These are phyloP conservation scores for Scedosporium minutisporum DNA, from an alignment of 2,329 filamentous ascomycete genomes.

Conservation along the genomic window DNA sequence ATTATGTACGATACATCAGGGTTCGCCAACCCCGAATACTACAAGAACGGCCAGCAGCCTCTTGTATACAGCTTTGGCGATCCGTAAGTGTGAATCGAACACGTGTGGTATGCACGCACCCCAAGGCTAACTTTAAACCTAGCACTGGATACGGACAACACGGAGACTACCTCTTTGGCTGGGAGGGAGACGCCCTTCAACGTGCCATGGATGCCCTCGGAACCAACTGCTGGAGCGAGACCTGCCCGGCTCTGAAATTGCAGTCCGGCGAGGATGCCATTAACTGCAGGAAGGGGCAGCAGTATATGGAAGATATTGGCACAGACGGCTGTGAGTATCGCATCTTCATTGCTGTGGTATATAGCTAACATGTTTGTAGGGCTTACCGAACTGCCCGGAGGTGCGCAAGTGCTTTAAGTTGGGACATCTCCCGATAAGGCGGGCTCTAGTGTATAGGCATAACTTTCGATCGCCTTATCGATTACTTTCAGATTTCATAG, in stretches of 20 bases:
- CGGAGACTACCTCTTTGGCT: constrained; percentile 25
- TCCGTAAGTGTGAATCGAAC: background rate
- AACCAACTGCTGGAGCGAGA: constrained; percentile 2
- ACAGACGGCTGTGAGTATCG: background rate
- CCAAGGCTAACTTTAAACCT: background rate
- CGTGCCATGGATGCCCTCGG: constrained; percentile 28
- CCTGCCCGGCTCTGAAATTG: background rate
- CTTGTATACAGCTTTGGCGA: constrained; percentile 7
- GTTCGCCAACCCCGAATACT: constrained; percentile 7
- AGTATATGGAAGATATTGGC: background rate
- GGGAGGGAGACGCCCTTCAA: constrained; percentile 12
- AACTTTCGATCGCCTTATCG: too few relatives aligned
- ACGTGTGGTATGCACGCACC: background rate
- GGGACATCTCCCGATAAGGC: too few relatives aligned
- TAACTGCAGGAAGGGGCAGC: background rate
- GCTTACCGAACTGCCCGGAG: background rate
- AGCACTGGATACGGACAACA: constrained; percentile 25
- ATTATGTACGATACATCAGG: constrained; percentile 6
- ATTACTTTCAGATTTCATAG: too few relatives aligned
- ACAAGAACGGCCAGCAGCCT: constrained; percentile 9
- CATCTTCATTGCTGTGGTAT: background rate
- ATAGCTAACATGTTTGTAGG: background rate
- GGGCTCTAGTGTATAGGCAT: too few relatives aligned
- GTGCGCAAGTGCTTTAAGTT: background rate
- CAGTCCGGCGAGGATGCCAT: background rate